These are phyloP conservation scores for Wickerhamiella azymoides DNA, from an alignment of 805 yeast species.

Conservation along the genomic window DNA sequence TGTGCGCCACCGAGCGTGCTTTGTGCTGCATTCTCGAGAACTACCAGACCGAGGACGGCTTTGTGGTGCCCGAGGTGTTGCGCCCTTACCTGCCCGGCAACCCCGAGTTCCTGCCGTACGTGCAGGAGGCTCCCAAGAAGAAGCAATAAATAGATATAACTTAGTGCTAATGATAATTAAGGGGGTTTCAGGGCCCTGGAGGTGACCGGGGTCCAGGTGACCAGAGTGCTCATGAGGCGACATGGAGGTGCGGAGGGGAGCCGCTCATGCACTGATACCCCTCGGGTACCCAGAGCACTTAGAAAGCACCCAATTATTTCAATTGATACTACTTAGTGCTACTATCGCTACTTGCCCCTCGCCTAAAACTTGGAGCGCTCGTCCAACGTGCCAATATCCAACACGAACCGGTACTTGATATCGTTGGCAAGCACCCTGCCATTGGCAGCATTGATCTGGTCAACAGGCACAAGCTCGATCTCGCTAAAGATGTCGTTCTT, in stretches of 20 bases:
- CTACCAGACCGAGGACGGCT: slow-evolving; percentile 95
- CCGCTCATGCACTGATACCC: too few relatives aligned
- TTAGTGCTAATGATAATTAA: too few relatives aligned
- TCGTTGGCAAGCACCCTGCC: slow-evolving; percentile 14
- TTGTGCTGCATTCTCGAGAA: slow-evolving; percentile 94
- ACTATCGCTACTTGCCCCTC: too few relatives aligned
- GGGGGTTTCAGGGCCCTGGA: too few relatives aligned
- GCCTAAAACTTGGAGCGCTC: too few relatives aligned
- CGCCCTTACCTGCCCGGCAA: slow-evolving; percentile 96
- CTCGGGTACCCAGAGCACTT: too few relatives aligned
- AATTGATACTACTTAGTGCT: too few relatives aligned
- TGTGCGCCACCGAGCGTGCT: slow-evolving; percentile 97
- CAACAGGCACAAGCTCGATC: slow-evolving; percentile 45
- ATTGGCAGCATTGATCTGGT: slow-evolving; percentile 14
- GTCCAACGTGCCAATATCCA: slow-evolving; percentile 9
- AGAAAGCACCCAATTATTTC: too few relatives aligned
- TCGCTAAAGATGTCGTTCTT: slow-evolving; percentile 45
- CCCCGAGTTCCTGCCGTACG: slow-evolving; percentile 87
- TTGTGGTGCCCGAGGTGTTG: slow-evolving; percentile 84
- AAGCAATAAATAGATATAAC: not conserved
- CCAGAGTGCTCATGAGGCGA: too few relatives aligned
- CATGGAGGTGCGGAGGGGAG: too few relatives aligned
- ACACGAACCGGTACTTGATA: slow-evolving; percentile 17
- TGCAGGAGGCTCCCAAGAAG: slow-evolving; percentile 7
- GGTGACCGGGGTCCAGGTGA: too few relatives aligned